Conservation (phyloP, 352 stramenopile genomes). For the Phytophthora agathidicida region DNA sequence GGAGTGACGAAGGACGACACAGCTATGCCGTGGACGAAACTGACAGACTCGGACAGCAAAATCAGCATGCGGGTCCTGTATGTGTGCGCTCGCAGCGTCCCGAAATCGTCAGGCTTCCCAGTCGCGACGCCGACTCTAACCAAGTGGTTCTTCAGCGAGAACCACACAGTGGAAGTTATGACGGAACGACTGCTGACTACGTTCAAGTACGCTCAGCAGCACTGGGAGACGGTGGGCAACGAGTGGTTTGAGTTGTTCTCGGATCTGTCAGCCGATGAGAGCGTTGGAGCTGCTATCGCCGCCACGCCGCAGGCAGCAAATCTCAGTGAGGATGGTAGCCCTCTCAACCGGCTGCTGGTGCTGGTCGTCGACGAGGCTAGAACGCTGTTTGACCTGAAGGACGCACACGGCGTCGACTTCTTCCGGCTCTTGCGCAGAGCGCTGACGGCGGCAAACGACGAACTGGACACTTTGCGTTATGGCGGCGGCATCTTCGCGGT, state of each 20-base stretch:
- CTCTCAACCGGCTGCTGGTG: background rate
- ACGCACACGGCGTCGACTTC: background rate
- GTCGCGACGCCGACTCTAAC: background rate
- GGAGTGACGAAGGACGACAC: background rate
- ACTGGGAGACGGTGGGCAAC: background rate
- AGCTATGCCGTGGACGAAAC: background rate
- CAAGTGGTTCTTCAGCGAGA: background rate
- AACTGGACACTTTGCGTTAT: background rate
- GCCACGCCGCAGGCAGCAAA: too few species aligned
- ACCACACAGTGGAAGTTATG: background rate
- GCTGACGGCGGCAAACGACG: background rate
- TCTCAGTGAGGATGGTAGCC: too few species aligned
- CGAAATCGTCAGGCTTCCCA: background rate
- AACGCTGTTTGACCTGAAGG: background rate
- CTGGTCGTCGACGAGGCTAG: conserved; percentile 1
- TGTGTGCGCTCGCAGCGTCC: background rate
- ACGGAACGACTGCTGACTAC: background rate
- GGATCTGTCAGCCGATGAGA: too few species aligned
- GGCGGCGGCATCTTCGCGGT: conserved; percentile 44
- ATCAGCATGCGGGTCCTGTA: background rate
- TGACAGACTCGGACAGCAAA: too few species aligned
- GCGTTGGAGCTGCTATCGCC: too few species aligned
- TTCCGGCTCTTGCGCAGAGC: background rate
- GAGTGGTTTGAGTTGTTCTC: background rate
- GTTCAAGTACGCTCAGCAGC: background rate